These are phyloP conservation scores for Rhizomucor miehei DNA, from an alignment of 371 early-diverging fungal species.

Conservation along the genomic window DNA sequence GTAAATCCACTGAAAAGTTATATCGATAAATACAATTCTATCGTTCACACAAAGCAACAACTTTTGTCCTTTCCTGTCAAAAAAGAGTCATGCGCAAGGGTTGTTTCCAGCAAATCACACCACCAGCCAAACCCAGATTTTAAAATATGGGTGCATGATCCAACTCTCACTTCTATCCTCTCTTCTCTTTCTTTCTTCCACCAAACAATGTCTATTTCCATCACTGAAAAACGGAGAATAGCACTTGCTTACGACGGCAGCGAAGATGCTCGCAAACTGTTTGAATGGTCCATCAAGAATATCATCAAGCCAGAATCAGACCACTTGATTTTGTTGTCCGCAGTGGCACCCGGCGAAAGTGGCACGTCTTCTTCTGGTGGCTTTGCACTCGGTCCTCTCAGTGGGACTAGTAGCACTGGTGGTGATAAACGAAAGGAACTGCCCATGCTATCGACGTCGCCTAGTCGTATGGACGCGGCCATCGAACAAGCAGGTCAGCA, in stretches of 20 bases:
- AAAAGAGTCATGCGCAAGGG: too few relatives aligned
- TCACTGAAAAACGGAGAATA: conserved; percentile 46
- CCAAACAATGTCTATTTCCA: conserved; percentile 30
- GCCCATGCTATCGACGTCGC: conserved; percentile 28
- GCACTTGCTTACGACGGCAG: conserved; percentile 51
- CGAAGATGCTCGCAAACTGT: conserved; percentile 45
- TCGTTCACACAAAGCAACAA: too few relatives aligned
- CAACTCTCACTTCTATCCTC: too few relatives aligned
- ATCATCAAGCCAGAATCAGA: conserved; percentile 41
- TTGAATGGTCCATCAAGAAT: conserved; percentile 47
- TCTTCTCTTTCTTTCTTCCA: too few relatives aligned
- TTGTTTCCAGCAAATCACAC: too few relatives aligned
- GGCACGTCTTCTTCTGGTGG: conserved; percentile 1
- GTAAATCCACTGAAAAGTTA: too few relatives aligned
- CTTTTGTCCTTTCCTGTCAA: too few relatives aligned
- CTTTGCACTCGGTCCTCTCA: background rate
- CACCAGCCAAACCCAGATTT: too few relatives aligned
- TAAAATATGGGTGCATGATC: too few relatives aligned
- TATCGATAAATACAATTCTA: too few relatives aligned
- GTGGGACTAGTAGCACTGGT: background rate
- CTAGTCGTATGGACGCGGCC: conserved; percentile 19
- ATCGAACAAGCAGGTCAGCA: conserved; percentile 22
- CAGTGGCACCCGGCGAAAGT: conserved; percentile 21
- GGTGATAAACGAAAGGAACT: conserved; percentile 11
- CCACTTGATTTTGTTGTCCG: conserved; percentile 44